Evolutionary conservation across 495 filamentous ascomycete genomes (phyloP).

Genomic region (Darksidea phi): DNA sequence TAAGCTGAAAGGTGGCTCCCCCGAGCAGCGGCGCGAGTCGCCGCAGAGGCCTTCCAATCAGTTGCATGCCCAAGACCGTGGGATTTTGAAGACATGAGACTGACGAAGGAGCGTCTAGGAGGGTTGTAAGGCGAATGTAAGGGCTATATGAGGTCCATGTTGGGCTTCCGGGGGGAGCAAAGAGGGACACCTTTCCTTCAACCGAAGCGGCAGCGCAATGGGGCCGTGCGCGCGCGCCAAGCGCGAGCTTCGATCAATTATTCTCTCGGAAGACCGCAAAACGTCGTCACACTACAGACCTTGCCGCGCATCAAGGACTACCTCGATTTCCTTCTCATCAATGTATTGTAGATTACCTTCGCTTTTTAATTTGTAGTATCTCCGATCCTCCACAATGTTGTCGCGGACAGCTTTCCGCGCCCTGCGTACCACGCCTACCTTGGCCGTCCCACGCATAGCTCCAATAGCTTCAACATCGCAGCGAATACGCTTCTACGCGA

Average conservation of each 20-base stretch:
- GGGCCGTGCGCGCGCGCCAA: not conserved
- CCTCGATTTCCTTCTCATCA: constrained; percentile 9
- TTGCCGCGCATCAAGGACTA: not conserved
- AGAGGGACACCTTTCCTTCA: constrained; percentile 4
- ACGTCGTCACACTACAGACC: not conserved
- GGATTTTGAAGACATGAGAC: constrained; percentile 26
- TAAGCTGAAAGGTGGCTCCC: constrained; percentile 20
- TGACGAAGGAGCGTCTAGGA: not conserved
- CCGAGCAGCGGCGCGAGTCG: constrained; percentile 6
- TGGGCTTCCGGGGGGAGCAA: not conserved
- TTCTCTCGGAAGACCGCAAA: constrained; percentile 11
- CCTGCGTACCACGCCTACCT: constrained; percentile 21
- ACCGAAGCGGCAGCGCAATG: not conserved
- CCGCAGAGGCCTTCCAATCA: constrained; percentile 21
- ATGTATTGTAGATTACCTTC: constrained; percentile 19
- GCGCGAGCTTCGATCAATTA: constrained; percentile 5
- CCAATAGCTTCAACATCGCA: constrained; percentile 36
- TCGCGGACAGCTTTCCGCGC: constrained; percentile 34
- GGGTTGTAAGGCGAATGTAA: no score
- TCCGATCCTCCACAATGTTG: constrained; percentile 24
- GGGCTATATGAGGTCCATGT: no score
- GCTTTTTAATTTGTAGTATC: constrained; percentile 22
- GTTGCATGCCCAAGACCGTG: constrained; percentile 32
- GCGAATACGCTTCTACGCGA: constrained; percentile 48
- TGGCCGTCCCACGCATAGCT: constrained; percentile 31